Conservation (phyloP, 805 yeast species). For the Candida morakotiae region DNA sequence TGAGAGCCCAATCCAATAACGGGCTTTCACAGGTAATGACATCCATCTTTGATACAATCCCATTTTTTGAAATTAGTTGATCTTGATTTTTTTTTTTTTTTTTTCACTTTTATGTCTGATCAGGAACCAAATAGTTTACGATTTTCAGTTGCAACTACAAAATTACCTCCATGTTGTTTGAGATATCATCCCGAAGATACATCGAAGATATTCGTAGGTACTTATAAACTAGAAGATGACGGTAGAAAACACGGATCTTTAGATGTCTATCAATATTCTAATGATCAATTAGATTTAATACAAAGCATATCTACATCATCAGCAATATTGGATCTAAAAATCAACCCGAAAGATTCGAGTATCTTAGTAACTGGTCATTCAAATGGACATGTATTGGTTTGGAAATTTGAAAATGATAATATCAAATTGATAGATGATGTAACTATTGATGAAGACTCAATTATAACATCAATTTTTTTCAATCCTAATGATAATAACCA, state of each 20-base stretch:
- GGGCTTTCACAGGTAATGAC: conserved; percentile 35
- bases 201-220: conserved; percentile 60
- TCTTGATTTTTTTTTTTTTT: conserved; percentile 1
- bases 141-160: conserved; percentile 34
- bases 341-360: conserved; percentile 50
- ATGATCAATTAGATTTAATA: conserved; percentile 11
- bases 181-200: conserved; percentile 51
- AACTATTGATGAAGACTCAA: conserved; percentile 38
- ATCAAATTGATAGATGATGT: conserved; percentile 14
- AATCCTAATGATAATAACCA: conserved; percentile 37
- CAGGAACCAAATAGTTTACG: conserved; percentile 14
- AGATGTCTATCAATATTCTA: conserved; percentile 34
- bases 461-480: conserved; percentile 65
- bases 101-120: conserved; percentile 3
- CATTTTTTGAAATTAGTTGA: conserved; percentile 8
- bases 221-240: conserved; percentile 60
- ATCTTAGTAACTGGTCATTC: conserved; percentile 68
- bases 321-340: conserved; percentile 76
- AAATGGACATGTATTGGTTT: conserved; percentile 66
- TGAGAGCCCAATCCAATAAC: conserved; percentile 38
- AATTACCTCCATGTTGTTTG: conserved; percentile 81
- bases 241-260: conserved; percentile 63
- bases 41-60: conserved; percentile 32
- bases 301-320: conserved; percentile 38
- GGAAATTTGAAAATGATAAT: conserved; percentile 40